Evolutionary conservation across 2,329 filamentous ascomycete genomes (phyloP).

Genomic region (Arthrocladium fulminans): DNA sequence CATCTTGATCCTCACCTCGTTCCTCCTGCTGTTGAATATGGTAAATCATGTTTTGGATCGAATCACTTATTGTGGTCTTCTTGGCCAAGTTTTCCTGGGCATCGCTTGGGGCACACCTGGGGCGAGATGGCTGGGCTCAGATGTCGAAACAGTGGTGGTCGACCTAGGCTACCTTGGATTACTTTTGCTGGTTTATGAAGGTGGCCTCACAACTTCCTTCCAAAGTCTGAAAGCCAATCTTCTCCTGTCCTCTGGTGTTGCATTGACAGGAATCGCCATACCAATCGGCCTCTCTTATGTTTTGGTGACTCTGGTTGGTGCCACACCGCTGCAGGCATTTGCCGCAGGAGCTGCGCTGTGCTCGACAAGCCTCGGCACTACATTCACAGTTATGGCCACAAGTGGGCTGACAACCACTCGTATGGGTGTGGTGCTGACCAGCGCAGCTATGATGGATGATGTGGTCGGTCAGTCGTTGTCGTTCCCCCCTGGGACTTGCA

Average conservation of each 20-base stretch:
- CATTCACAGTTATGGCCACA: slow-evolving; percentile 55
- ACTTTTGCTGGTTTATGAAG: slow-evolving; percentile 64
- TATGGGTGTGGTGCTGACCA: slow-evolving; percentile 55
- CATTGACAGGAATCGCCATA: slow-evolving; percentile 53
- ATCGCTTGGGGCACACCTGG: slow-evolving; percentile 62
- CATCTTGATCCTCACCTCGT: slow-evolving; percentile 53
- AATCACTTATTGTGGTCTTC: slow-evolving; percentile 58
- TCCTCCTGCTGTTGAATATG: slow-evolving; percentile 55
- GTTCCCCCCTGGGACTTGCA: background rate
- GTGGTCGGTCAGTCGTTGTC: slow-evolving; percentile 35
- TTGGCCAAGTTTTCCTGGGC: slow-evolving; percentile 64
- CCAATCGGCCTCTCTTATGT: slow-evolving; percentile 60
- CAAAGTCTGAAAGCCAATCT: slow-evolving; percentile 51
- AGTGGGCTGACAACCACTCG: slow-evolving; percentile 48
- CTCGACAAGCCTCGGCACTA: slow-evolving; percentile 66
- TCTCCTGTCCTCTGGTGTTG: slow-evolving; percentile 52
- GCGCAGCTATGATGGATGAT: slow-evolving; percentile 75
- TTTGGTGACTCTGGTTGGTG: slow-evolving; percentile 42
- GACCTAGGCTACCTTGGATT: slow-evolving; percentile 65
- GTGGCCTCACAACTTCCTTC: slow-evolving; percentile 51
- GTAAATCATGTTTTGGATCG: slow-evolving; percentile 50
- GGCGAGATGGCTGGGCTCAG: slow-evolving; percentile 47
- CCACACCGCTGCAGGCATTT: slow-evolving; percentile 55
- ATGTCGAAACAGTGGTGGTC: slow-evolving; percentile 48
- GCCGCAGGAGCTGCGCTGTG: slow-evolving; percentile 64